phyloP scores from a whole-genome alignment of 495 filamentous ascomycete species.

The Lindgomyces ingoldianus region DNA sequence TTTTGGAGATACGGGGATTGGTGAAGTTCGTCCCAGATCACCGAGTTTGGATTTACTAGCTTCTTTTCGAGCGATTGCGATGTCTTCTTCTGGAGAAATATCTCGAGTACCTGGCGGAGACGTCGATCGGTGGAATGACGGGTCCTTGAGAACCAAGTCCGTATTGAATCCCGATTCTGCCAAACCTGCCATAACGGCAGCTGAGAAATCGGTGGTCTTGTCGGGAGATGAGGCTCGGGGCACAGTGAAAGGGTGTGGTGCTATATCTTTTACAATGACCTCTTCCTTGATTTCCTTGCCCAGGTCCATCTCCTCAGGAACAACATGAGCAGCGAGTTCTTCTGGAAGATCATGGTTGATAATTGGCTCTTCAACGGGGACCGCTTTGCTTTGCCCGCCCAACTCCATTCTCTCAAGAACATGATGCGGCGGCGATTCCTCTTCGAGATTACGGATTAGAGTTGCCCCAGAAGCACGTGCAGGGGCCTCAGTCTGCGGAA shows the following conservation, averaged over 20 bases:
- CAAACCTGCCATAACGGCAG: slow-evolving; percentile 33
- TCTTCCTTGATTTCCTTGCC: not conserved
- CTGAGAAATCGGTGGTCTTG: slow-evolving; percentile 33
- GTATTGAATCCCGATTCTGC: slow-evolving; percentile 36
- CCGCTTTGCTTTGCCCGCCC: not conserved
- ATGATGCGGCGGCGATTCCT: not conserved
- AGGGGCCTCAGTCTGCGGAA: not conserved
- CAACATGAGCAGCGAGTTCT: not conserved
- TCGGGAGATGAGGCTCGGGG: slow-evolving; percentile 21
- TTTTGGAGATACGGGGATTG: slow-evolving; percentile 19
- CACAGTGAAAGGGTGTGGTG: not conserved
- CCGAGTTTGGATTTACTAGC: slow-evolving; percentile 26
- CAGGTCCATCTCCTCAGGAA: not conserved
- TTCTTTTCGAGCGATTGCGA: slow-evolving; percentile 8
- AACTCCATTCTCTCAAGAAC: not conserved
- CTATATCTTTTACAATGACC: not conserved
- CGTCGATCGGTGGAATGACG: slow-evolving; percentile 27
- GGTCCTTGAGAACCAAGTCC: slow-evolving; percentile 29
- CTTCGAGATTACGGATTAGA: not conserved
- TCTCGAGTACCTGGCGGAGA: slow-evolving; percentile 20
- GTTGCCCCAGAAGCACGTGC: not conserved
- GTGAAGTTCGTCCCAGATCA: slow-evolving; percentile 18
- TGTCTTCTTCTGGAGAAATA: slow-evolving; percentile 31
- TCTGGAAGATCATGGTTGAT: not conserved
- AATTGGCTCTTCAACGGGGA: not conserved